Percentiles rank a stretch among this genome's conserved stretches.
phyloP scores from a whole-genome alignment of 108 stramenopile species.

The Nitzschia sp. region DNA sequence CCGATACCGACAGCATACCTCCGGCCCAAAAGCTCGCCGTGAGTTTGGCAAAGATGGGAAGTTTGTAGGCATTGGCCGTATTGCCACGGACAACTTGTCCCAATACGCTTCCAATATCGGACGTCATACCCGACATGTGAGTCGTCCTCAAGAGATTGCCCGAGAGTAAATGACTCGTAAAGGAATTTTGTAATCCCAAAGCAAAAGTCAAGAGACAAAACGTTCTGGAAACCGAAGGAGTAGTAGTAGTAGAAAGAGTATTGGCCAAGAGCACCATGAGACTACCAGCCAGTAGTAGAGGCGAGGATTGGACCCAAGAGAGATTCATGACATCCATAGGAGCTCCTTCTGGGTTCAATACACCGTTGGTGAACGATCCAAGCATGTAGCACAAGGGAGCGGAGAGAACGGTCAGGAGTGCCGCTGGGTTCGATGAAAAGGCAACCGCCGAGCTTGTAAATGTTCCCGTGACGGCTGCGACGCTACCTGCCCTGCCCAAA shows the following conservation, averaged over 20 bases:
- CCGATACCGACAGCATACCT: background rate
- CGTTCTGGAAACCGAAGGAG: background rate
- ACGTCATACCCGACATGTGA: conserved; percentile 48
- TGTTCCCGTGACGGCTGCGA: conserved; percentile 53
- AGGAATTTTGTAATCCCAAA: conserved; percentile 45
- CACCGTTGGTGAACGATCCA: conserved; percentile 26
- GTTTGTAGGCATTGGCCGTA: conserved; percentile 25
- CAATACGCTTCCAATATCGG: conserved; percentile 47
- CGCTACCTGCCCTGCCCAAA: conserved; percentile 22
- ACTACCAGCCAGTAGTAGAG: conserved; percentile 10
- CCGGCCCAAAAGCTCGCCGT: conserved; percentile 40
- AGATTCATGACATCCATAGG: conserved; percentile 13
- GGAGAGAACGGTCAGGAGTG: background rate
- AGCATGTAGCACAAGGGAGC: conserved; percentile 23
- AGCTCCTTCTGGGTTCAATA: conserved; percentile 43
- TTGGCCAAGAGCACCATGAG: too few relatives aligned
- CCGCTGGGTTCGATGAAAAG: conserved; percentile 24
- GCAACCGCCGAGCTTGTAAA: conserved; percentile 48
- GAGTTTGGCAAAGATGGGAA: conserved; percentile 28
- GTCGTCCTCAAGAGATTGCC: conserved; percentile 42
- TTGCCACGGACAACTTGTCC: conserved; percentile 49
- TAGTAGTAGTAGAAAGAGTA: background rate
- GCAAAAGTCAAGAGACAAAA: conserved; percentile 46
- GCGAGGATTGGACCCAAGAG: background rate
- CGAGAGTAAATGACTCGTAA: conserved; percentile 23